Conservation (phyloP, 2,329 filamentous ascomycete genomes). For the Ceratocystis cacaofunesta region DNA sequence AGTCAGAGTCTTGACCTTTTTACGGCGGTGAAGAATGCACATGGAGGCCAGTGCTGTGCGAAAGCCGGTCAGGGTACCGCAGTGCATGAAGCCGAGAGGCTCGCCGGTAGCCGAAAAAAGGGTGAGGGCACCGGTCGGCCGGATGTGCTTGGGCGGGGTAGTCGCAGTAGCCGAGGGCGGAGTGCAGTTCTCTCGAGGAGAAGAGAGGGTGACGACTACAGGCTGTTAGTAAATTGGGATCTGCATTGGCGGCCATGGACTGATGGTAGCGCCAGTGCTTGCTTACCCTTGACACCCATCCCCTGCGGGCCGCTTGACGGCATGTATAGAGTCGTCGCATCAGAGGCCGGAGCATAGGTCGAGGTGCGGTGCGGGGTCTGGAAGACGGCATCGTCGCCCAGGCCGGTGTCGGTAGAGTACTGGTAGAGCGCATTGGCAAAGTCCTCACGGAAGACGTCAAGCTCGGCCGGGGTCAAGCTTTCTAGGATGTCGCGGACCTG, state of each 20-base stretch:
- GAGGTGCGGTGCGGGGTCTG: slow-evolving; percentile 42
- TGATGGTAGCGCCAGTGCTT: too few species aligned
- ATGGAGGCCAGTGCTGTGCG: slow-evolving; percentile 61
- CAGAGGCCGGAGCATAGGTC: slow-evolving; percentile 33
- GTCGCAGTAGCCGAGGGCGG: slow-evolving; percentile 12
- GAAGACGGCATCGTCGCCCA: slow-evolving; percentile 29
- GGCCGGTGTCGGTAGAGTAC: slow-evolving; percentile 42
- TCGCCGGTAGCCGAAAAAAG: slow-evolving; percentile 49
- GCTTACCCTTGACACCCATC: slow-evolving; percentile 52
- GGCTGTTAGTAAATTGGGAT: not conserved
- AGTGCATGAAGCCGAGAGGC: slow-evolving; percentile 55
- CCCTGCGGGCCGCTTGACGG: slow-evolving; percentile 49
- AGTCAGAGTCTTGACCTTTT: slow-evolving; percentile 56
- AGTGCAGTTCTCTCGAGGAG: slow-evolving; percentile 23
- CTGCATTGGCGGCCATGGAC: not conserved
- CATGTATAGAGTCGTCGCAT: slow-evolving; percentile 56
- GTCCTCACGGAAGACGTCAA: slow-evolving; percentile 35
- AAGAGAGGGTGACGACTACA: slow-evolving; percentile 47
- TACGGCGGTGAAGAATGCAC: slow-evolving; percentile 49
- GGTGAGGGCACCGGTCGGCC: slow-evolving; percentile 52
- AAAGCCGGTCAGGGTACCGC: slow-evolving; percentile 62
- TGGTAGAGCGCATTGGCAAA: slow-evolving; percentile 42
- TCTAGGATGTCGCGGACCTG: slow-evolving; percentile 42
- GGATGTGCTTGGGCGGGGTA: slow-evolving; percentile 21
- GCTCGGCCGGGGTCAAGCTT: slow-evolving; percentile 36